Percentiles rank a stretch among this genome's conserved stretches.
phyloP scores from a whole-genome alignment of 2,329 filamentous ascomycete genomes.

The Talaromyces sp. region DNA sequence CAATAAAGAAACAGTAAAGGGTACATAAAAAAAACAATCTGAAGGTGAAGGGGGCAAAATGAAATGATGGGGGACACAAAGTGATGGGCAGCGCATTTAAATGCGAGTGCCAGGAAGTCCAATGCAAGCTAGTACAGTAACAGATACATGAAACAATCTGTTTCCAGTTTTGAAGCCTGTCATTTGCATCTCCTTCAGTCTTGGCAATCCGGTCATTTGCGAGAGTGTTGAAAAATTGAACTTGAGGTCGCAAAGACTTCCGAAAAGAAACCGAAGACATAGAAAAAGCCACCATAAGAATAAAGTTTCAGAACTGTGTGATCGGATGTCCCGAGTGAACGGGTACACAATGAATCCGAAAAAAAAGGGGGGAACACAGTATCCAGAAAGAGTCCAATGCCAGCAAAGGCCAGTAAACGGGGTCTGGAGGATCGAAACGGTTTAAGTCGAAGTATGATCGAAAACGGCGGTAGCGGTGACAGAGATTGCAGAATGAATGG shows the following conservation, averaged over 20 bases:
- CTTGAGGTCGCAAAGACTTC: slow-evolving; percentile 18
- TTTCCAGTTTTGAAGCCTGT: slow-evolving; percentile 27
- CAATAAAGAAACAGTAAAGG: slow-evolving; percentile 11
- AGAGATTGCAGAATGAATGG: slow-evolving; percentile 41
- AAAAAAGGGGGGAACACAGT: slow-evolving; percentile 12
- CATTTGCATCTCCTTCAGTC: slow-evolving; percentile 39
- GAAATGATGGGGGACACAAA: slow-evolving; percentile 7
- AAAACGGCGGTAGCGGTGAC: slow-evolving; percentile 37
- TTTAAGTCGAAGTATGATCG: slow-evolving; percentile 37
- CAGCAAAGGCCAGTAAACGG: slow-evolving; percentile 20
- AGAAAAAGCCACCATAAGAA: slow-evolving; percentile 39
- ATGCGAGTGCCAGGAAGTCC: slow-evolving; percentile 20
- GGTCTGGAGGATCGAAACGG: slow-evolving; percentile 35
- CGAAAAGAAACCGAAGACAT: slow-evolving; percentile 29
- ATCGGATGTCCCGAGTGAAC: slow-evolving; percentile 24
- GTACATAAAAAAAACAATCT: slow-evolving; percentile 12
- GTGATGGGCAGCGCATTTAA: slow-evolving; percentile 13
- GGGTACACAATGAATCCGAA: slow-evolving; percentile 17
- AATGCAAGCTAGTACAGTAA: slow-evolving; percentile 21
- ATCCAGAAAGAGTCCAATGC: slow-evolving; percentile 7
- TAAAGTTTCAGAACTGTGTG: slow-evolving; percentile 33
- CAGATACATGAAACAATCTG: slow-evolving; percentile 19
- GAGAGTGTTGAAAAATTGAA: slow-evolving; percentile 14
- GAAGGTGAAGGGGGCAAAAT: slow-evolving; percentile 14
- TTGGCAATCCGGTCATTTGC: slow-evolving; percentile 24